Conservation (phyloP, 768 basidiomycete genomes). For the Lactarius akahatsu region DNA sequence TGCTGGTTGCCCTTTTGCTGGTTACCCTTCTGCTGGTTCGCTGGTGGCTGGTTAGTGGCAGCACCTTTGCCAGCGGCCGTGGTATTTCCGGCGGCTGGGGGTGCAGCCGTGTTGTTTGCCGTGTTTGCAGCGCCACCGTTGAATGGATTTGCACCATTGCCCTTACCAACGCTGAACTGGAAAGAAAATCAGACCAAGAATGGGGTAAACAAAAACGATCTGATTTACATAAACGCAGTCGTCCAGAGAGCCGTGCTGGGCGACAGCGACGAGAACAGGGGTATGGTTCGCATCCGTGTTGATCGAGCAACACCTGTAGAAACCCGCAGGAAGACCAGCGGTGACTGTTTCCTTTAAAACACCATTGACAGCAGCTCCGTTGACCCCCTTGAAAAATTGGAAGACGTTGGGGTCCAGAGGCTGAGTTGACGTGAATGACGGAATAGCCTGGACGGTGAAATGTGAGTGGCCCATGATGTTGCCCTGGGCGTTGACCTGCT, state of each 20-base stretch:
- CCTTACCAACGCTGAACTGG: slow-evolving; percentile 18
- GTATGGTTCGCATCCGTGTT: slow-evolving; percentile 48
- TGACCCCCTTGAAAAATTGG: slow-evolving; percentile 59
- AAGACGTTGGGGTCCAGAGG: slow-evolving; percentile 52
- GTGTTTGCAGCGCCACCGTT: background rate
- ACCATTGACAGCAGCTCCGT: slow-evolving; percentile 46
- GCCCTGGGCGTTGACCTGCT: slow-evolving; percentile 49
- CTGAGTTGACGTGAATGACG: slow-evolving; percentile 47
- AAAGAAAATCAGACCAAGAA: slow-evolving; percentile 4
- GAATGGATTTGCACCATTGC: background rate
- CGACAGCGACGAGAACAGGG: slow-evolving; percentile 40
- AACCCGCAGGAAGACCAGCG: slow-evolving; percentile 45
- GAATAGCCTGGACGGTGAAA: slow-evolving; percentile 56
- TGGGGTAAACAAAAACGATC: background rate
- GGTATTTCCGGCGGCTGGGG: no score
- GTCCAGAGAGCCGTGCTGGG: slow-evolving; percentile 45
- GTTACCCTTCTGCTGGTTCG: background rate
- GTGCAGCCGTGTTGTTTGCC: no score
- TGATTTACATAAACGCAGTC: slow-evolving; percentile 42
- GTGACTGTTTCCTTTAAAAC: slow-evolving; percentile 40
- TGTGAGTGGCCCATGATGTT: slow-evolving; percentile 62
- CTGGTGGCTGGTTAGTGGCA: no score
- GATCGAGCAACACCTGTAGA: slow-evolving; percentile 45
- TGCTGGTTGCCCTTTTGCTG: background rate
- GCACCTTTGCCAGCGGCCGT: no score